Conservation (phyloP, 306 rosid genomes). For the Vigna trinervia region DNA sequence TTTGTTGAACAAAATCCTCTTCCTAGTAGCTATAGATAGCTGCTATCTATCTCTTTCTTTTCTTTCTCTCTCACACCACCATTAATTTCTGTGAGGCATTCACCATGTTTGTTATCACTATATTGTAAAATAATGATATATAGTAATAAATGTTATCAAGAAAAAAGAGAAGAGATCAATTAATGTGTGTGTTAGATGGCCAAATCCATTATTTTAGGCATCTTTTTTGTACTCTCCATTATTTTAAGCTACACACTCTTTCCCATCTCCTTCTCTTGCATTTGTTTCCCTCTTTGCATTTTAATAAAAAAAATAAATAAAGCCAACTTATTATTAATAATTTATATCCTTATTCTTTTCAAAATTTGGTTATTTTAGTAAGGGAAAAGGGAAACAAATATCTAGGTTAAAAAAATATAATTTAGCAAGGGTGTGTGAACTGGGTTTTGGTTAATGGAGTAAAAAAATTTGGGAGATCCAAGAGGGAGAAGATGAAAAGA, state of each 20-base stretch:
- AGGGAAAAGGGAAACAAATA: background rate
- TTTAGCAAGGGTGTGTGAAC: constrained; percentile 21
- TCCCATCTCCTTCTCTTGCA: constrained; percentile 14
- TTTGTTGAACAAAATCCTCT: background rate
- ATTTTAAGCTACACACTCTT: constrained; percentile 52
- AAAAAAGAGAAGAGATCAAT: constrained; percentile 36
- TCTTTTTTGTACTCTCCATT: constrained; percentile 40
- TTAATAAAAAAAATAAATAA: too few relatives aligned
- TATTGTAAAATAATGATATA: constrained; percentile 42
- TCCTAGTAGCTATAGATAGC: background rate
- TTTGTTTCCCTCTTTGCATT: background rate
- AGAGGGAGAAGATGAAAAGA: constrained; percentile 42
- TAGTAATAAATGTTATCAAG: constrained; percentile 31
- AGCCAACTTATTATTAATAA: too few relatives aligned
- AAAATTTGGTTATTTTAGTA: background rate
- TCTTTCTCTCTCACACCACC: constrained; percentile 43
- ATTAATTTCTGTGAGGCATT: constrained; percentile 53
- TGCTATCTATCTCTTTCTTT: background rate
- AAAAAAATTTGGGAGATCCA: constrained; percentile 49
- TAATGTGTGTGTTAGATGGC: constrained; percentile 55
- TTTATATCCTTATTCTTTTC: background rate
- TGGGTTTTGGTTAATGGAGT: background rate
- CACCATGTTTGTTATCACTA: constrained; percentile 45
- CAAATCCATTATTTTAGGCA: constrained; percentile 46
- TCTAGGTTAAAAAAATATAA: constrained; percentile 1